Conservation (phyloP, 192 early-diverging fungal genomes). For the Linnemannia exigua region DNA sequence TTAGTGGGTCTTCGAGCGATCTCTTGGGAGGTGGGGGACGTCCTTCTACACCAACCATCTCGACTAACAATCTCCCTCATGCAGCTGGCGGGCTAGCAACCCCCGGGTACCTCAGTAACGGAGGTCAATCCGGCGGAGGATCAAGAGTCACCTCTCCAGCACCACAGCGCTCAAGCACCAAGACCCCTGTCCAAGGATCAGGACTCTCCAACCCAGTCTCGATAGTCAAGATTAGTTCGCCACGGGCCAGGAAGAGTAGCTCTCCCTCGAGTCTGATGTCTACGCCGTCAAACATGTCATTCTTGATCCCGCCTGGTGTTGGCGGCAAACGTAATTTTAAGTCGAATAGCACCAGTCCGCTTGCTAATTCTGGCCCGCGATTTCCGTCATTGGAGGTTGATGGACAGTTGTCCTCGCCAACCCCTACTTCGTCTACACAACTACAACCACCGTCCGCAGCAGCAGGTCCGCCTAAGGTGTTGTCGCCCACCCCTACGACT, state of each 20-base stretch:
- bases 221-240: conserved; percentile 15
- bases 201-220: conserved; percentile 21
- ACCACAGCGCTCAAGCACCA: conserved; percentile 7
- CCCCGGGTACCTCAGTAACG: conserved; percentile 26
- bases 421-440: background rate
- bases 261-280: conserved; percentile 48
- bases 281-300: conserved; percentile 52
- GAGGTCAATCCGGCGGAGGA: background rate
- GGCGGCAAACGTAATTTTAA: conserved; percentile 28
- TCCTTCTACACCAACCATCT: conserved; percentile 59
- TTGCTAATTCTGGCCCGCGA: conserved; percentile 17
- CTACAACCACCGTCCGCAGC: background rate
- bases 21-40: conserved; percentile 29
- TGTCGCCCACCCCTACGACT: background rate
- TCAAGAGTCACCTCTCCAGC: conserved; percentile 29
- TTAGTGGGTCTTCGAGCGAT: conserved; percentile 6
- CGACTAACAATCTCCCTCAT: conserved; percentile 39
- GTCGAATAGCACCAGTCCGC: conserved; percentile 42
- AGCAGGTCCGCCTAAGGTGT: background rate
- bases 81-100: conserved; percentile 56
- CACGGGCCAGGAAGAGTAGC: conserved; percentile 38
- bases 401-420: background rate
- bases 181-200: conserved; percentile 16
- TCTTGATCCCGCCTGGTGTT: conserved; percentile 38
- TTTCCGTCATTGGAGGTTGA: background rate